Base-by-base conservation (phyloP, 1,284 basidiomycete genomes). In the Rhodotorula sp. region DNA sequence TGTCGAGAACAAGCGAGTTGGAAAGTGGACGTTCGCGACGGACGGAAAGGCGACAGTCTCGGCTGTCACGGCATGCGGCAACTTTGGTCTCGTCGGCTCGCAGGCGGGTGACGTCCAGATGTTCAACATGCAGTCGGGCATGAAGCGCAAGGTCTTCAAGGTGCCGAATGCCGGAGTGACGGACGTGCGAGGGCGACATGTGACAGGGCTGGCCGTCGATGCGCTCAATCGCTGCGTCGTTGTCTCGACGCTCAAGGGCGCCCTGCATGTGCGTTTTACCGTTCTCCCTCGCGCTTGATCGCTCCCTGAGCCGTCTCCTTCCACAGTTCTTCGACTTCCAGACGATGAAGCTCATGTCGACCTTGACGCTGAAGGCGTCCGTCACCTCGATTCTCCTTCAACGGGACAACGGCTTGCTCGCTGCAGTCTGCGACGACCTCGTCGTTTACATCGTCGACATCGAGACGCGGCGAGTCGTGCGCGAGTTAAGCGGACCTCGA, bases 101-200 rank as follows among this genome's bases (percentile, higher is more conserved):
- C 89, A 89, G 2, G 88, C 86, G 0, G 92, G 92, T 13, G 70
- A 75, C 30, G 89, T 96, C 61, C 81, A 87, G 66, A 88, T 94
- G 87, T 96, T 92, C 89, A 97, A 96, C 78, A 88, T 97, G 88
- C 95, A 99, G 81, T 94, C 91, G 20, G 96, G 95, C 1, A 86
- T 94, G 70, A 87, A 87, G 76, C 85, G 96, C 54, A 90, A 91
- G 80, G 83, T 85, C 2, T 95, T 90, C 78, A 83, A 84, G 61
- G 71, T 83, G 13, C 77, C 77, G 59, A 67, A 62, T 54, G 37
- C 51, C 2, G 65, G 68, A 30, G 60, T 47, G 20, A 55, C 44
- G 22, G 65, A 77, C 78, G 66, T 86, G 83, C 73, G 85, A 85
- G 52, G 79, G 63, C 59, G 69, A 76, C 69, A 84, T 67, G 85